Percentiles rank a stretch among this genome's conserved stretches.
These are phyloP conservation scores for Fusarium albosuccineum DNA, from an alignment of 2,329 filamentous ascomycete species.

Conservation along the genomic window DNA sequence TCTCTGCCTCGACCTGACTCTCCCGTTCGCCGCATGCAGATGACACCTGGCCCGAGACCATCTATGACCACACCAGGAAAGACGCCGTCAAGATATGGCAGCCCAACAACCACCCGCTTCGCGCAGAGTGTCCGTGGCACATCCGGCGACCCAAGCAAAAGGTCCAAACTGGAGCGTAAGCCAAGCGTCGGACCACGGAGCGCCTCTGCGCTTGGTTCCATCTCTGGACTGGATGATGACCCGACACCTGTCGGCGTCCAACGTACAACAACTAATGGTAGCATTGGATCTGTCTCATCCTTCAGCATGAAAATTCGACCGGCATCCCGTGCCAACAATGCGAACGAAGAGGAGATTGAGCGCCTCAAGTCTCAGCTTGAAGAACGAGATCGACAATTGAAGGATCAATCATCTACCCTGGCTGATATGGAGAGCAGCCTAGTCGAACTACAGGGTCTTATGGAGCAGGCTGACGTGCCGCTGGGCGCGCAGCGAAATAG, in stretches of 20 bases:
- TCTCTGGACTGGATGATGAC: conserved; percentile 69
- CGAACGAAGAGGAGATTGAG: conserved; percentile 79
- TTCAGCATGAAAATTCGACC: conserved; percentile 67
- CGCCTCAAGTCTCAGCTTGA: conserved; percentile 80
- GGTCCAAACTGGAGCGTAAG: conserved; percentile 61
- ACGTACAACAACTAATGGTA: conserved; percentile 67
- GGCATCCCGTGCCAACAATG: conserved; percentile 63
- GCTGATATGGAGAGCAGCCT: conserved; percentile 91
- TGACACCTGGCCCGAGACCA: conserved; percentile 70
- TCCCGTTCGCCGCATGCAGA: conserved; percentile 77
- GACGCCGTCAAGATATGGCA: conserved; percentile 52
- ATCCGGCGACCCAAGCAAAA: conserved; percentile 72
- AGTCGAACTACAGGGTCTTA: conserved; percentile 79
- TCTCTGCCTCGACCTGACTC: conserved; percentile 92
- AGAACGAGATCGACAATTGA: conserved; percentile 88
- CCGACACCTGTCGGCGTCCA: conserved; percentile 64
- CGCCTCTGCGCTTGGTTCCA: conserved; percentile 68
- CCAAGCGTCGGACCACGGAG: conserved; percentile 69
- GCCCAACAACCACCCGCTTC: conserved; percentile 66
- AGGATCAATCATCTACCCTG: conserved; percentile 85
- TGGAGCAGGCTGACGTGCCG: conserved; percentile 67
- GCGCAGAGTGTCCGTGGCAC: conserved; percentile 74
- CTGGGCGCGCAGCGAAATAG: conserved; percentile 58
- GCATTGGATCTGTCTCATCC: conserved; percentile 66
- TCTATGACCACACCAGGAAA: conserved; percentile 66